Base-by-base conservation (phyloP, 495 filamentous ascomycete species). In the Cercophora sp. region DNA sequence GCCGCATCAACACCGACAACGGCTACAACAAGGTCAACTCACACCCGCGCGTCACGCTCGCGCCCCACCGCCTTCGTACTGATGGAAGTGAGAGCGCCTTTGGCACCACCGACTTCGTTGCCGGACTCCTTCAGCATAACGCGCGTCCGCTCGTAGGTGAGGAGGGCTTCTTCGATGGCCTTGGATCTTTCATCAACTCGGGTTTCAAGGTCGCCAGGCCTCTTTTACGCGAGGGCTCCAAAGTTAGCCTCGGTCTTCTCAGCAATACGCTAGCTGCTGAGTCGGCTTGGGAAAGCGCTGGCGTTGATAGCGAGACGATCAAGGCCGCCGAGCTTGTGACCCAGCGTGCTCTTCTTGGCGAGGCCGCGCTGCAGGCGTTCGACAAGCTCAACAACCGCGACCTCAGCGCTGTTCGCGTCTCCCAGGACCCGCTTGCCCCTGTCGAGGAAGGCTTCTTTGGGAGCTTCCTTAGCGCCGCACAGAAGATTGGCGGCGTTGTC, bases 361-460 rank as follows among this genome's bases (percentile, higher is more conserved):
- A 72, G 47, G 67, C 69, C 19, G 69, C 69, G 9, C 65, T 72
- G 8, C 55, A 60, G 55, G 67, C 69, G 2, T 48, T 69, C 9
- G 60, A 58, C 52, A 63, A 62, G 45, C 51, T 67, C 9, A 45
- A 52, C 22, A 54, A 48, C 22, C 13, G 55, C 19, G 59, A 66
- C 27, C 54, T 71, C 34, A 36, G 64, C 3, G 11, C 40, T 4
- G 11, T 50, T 13, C 3, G 20, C 53, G 11, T 37, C 48, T 31
- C 36, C 27, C 49, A 49, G 43, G 45, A n/a, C 8, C 15, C 27
- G 55, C 25, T 15, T n/a, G 20, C 49, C 42, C 32, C 9, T 11
- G 22, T 49, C 4, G 45, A 60, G 27, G 58, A 62, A 48, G 55
- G 55, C 8, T 56, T 63, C 51, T 70, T 70, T 42, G 65, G 64